Evolutionary conservation across 1,284 basidiomycete species (phyloP).

Genomic region (Paramarasmius palmivorus): DNA sequence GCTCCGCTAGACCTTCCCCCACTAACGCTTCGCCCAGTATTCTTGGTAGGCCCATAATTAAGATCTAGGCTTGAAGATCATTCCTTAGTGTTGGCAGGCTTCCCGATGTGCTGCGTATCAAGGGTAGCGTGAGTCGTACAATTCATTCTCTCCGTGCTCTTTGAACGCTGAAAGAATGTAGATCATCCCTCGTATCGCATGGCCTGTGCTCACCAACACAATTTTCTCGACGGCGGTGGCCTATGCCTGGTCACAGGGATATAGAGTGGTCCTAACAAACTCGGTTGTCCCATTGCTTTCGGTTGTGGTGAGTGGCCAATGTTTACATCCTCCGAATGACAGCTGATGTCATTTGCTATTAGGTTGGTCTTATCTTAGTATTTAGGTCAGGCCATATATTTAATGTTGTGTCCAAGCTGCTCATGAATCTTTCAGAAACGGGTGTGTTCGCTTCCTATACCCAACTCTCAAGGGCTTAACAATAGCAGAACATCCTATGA

Average conservation of each 20-base stretch:
- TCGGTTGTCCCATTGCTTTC: slow-evolving; percentile 83
- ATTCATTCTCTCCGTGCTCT: slow-evolving; percentile 7
- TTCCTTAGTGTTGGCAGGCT: slow-evolving; percentile 47
- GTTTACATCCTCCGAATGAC: slow-evolving; percentile 9
- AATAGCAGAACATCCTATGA: slow-evolving; percentile 71
- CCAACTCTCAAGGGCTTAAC: slow-evolving; percentile 1
- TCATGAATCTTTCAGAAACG: slow-evolving; percentile 33
- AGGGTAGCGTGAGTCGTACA: slow-evolving; percentile 62
- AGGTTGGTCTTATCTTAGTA: slow-evolving; percentile 78
- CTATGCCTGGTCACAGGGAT: slow-evolving; percentile 56
- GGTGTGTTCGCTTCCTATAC: slow-evolving; percentile 24
- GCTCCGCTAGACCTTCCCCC: background rate
- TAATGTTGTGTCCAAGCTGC: slow-evolving; percentile 1
- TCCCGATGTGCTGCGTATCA: slow-evolving; percentile 80
- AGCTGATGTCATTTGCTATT: slow-evolving; percentile 4
- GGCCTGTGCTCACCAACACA: slow-evolving; percentile 83
- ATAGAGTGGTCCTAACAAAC: slow-evolving; percentile 61
- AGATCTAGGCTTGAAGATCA: background rate
- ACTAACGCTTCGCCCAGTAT: slow-evolving; percentile 50
- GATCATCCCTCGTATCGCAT: slow-evolving; percentile 68
- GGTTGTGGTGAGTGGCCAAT: slow-evolving; percentile 74
- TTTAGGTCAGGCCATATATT: slow-evolving; percentile 53
- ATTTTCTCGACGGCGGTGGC: slow-evolving; percentile 67
- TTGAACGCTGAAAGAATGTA: slow-evolving; percentile 26
- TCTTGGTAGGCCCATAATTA: slow-evolving; percentile 53